Evolutionary conservation across 257 asterid genomes (phyloP), one percentile per base, ranked within the genome.

Genomic region (Fraxinus anomala): DNA sequence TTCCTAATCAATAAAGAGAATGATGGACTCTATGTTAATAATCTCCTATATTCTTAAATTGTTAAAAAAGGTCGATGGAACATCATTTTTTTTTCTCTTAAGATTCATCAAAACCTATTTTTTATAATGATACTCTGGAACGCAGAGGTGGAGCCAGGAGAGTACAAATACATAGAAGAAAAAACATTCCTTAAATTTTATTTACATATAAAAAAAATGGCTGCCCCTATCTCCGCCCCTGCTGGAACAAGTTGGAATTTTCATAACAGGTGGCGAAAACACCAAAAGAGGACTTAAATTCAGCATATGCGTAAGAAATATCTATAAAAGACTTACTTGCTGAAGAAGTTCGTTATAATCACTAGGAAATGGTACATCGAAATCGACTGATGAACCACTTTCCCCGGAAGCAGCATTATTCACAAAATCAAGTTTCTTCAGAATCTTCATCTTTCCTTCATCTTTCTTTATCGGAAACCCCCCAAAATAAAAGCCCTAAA

Each of bases 341-440:
- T 70, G 66, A 80, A 94, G 94, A 63, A 94, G 93, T 80, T 92
- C 85, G 69, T 85, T 73, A 74, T 94, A 94, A 84, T 94, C 97
- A 73, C 68, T 85, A 11, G 98, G 97, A 83, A 92, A 94, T 26
- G 83, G 77, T 69, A 88, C 88, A 76, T 91, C 91, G 54, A 82
- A 82, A 30, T 89, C 89, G 56, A 80, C 73, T 24, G 93, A 82
- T 6, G 83, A 79, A 77, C 84, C 86, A 33, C 79, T 81, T 56
- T 75, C 83, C 28, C 82, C 83, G 74, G 85, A 68, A 67, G 82
- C 82, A 68, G 87, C 87, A 74, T 80, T 82, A 42, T 75, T 78
- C 47, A 76, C 72, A 78, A 83, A 77, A 37, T 65, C 83, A 42
- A 51, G 42, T 76, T 80, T 82, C 90, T 85, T 66, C 89, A 80